Evolutionary conservation across 1,139 yeast genomes (phyloP).

Genomic region (Hemisphaericaspora lyxosophila): DNA sequence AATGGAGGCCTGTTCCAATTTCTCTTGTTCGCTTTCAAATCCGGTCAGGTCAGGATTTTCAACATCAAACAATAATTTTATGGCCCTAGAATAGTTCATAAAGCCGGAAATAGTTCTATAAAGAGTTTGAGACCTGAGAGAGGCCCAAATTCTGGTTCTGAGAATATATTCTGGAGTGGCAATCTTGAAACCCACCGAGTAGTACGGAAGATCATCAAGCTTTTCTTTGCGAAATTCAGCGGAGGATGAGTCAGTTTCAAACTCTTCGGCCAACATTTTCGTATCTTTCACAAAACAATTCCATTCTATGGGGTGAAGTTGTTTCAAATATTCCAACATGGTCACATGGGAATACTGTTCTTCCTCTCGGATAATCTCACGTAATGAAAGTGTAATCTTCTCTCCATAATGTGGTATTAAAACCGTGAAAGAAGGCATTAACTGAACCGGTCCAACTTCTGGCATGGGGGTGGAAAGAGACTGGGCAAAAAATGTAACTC

Average conservation of each 20-base stretch:
- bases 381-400: constrained; percentile 46
- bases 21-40: constrained; percentile 26
- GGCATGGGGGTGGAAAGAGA: constrained; percentile 56
- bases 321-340: constrained; percentile 51
- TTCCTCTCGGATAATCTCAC: constrained; percentile 49
- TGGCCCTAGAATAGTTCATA: constrained; percentile 56
- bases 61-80: constrained; percentile 47
- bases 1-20: constrained; percentile 35
- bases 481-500: constrained; percentile 56
- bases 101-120: constrained; percentile 57
- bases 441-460: constrained; percentile 38
- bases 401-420: constrained; percentile 54
- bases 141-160: constrained; percentile 59
- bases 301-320: constrained; percentile 53
- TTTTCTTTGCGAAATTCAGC: constrained; percentile 20
- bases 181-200: constrained; percentile 51
- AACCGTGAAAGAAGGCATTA: constrained; percentile 53
- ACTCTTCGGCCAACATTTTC: constrained; percentile 47
- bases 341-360: constrained; percentile 51
- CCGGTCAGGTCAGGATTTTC: constrained; percentile 30
- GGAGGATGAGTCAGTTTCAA: constrained; percentile 31
- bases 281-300: constrained; percentile 51
- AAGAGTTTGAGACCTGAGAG: constrained; percentile 54
- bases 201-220: constrained; percentile 42
- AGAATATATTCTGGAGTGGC: constrained; percentile 55